Base-by-base conservation (phyloP, 2,329 filamentous ascomycete species). In the Calonectria fujianensis region DNA sequence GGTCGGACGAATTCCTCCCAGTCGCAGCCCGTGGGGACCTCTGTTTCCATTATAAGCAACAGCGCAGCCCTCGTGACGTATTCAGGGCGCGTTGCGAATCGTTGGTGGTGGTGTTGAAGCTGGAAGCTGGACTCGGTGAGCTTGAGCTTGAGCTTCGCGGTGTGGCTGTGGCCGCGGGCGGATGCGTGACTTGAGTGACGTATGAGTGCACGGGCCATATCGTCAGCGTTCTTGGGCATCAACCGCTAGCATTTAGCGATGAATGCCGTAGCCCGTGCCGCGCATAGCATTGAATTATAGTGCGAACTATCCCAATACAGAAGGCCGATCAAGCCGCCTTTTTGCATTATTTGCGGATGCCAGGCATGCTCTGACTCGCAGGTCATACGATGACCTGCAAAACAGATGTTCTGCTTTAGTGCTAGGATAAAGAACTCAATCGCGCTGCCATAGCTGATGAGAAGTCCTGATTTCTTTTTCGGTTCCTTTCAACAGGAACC, bases 1-100 rank as follows among this genome's bases (percentile, higher is more conserved):
- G 81, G 84, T 24, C 35, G 74, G 67, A 83, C 73, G 35, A 73
- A 79, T 9, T 82, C 74, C 52, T 73, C 64, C 48, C 51, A 61
- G 18, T 80, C 69, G 79, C 82, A 84, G 50, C 82, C 76, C 45
- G 76, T 48, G 48, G 77, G 59, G 52, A 32, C 27, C 24, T 64
- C 45, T 52, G 37, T 29, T n/a, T 29, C 18, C 75, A 77, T 77
- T 29, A 32, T 69, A 50, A 32, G 27, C 37, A 32, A 48, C 61
- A 63, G 45, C 59, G 61, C 59, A 35, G 32, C 52, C 59, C 41
- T 68, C 59, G 51, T 32, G 67, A 67, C 41, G 59, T 59, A 35
- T 27, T 52, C n/a, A 31, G 20, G 71, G 41, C 54, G 27, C 24
- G 54, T 54, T 35, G 65, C 32, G 24, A 20, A n/a, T 24, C n/a